Percentiles rank a stretch among this genome's conserved stretches.
Conservation (phyloP, 2,329 filamentous ascomycete species). For the Ophiosphaerella herpotricha region DNA sequence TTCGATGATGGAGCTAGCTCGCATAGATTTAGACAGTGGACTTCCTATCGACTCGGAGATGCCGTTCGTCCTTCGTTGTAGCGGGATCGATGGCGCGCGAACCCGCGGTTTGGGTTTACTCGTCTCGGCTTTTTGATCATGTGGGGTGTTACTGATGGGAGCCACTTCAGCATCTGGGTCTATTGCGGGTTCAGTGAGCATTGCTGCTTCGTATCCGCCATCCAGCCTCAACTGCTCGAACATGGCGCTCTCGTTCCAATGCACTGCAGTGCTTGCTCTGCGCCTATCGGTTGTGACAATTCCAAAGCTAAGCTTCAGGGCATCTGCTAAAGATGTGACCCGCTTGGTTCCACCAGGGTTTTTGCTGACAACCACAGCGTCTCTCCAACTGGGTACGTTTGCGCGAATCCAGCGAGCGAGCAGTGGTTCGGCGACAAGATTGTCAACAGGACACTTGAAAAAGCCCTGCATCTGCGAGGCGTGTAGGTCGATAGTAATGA, state of each 20-base stretch:
- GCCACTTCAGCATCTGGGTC: conserved; percentile 44
- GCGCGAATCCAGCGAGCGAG: conserved; percentile 94
- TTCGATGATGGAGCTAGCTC: conserved; percentile 41
- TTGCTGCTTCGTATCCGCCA: conserved; percentile 47
- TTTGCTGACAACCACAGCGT: conserved; percentile 96
- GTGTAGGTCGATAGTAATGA: conserved; percentile 96
- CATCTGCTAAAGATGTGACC: conserved; percentile 93
- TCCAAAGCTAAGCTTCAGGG: conserved; percentile 95
- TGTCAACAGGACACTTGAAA: conserved; percentile 97
- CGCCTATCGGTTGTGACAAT: conserved; percentile 82
- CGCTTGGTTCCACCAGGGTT: conserved; percentile 97
- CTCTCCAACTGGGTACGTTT: conserved; percentile 84
- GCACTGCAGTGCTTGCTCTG: conserved; percentile 53
- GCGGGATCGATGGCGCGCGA: conserved; percentile 31
- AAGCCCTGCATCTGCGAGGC: conserved; percentile 97
- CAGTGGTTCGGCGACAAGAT: conserved; percentile 92
- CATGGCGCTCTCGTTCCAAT: conserved; percentile 78
- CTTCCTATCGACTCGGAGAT: conserved; percentile 29
- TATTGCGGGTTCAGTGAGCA: conserved; percentile 34
- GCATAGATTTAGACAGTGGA: conserved; percentile 43
- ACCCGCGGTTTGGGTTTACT: conserved; percentile 33
- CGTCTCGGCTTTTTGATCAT: conserved; percentile 31
- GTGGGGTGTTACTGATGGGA: conserved; percentile 28
- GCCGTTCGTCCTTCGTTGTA: conserved; percentile 38
- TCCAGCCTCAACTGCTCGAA: conserved; percentile 56